These are phyloP conservation scores for Fraxinus xanthoxyloides DNA, from an alignment of 305 asterid genomes.

Conservation along the genomic window DNA sequence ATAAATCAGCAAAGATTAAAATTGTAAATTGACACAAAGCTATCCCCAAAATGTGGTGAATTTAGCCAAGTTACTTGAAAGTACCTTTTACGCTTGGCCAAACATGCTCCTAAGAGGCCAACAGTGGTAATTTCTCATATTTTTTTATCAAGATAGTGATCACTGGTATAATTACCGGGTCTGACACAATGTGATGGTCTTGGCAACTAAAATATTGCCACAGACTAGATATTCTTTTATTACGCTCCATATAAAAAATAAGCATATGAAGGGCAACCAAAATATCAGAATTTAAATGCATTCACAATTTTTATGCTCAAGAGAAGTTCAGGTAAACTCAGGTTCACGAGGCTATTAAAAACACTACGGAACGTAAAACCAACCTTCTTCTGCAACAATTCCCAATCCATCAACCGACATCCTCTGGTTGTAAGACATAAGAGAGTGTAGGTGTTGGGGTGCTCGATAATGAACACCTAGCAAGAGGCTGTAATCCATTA, in stretches of 20 bases:
- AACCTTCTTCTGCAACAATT: slow-evolving; percentile 83
- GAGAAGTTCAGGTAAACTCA: not conserved
- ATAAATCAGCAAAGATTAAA: not conserved
- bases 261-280: not conserved
- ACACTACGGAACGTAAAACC: not conserved
- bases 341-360: not conserved
- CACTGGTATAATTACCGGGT: not conserved
- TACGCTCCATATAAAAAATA: not conserved
- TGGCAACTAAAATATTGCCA: not conserved
- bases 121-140: not conserved
- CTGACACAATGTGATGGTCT: not conserved
- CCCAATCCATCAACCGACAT: slow-evolving; percentile 63
- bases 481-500: slow-evolving; percentile 97
- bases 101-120: not conserved
- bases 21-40: not conserved
- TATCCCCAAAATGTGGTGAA: not conserved
- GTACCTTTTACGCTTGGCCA: not conserved
- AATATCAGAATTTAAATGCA: not conserved
- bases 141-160: not conserved
- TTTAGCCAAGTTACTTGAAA: not conserved
- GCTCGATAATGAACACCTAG: slow-evolving; percentile 97
- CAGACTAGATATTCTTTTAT: not conserved
- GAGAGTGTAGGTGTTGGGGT: slow-evolving; percentile 81
- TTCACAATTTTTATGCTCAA: not conserved
- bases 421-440: slow-evolving; percentile 51